These are phyloP conservation scores for Sequoia sempervirens DNA, from an alignment of 75 land plant genomes.

Conservation along the genomic window DNA sequence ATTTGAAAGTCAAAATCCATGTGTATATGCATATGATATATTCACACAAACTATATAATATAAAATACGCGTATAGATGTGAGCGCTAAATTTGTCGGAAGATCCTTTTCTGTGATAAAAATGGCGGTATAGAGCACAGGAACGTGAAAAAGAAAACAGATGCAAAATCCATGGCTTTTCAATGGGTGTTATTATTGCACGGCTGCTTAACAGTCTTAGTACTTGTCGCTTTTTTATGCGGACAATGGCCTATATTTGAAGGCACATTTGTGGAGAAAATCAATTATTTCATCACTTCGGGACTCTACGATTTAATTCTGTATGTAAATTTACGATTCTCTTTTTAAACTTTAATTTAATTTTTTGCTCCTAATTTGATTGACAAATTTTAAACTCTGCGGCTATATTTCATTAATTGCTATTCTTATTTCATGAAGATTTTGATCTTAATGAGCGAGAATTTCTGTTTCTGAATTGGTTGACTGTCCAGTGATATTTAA, in stretches of 20 bases:
- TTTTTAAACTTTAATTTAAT: neutral
- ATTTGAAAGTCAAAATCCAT: neutral
- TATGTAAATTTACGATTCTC: conserved; percentile 12
- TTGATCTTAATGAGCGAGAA: neutral
- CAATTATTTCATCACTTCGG: conserved; percentile 70
- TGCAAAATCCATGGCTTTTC: conserved; percentile 35
- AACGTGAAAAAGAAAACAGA: neutral
- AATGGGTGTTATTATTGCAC: conserved; percentile 69
- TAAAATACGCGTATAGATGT: neutral
- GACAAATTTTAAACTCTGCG: neutral
- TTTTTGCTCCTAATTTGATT: neutral
- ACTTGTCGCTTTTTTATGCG: conserved; percentile 76
- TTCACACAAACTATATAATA: neutral
- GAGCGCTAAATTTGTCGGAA: neutral
- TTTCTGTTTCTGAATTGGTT: neutral
- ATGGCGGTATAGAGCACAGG: neutral
- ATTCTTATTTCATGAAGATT: neutral
- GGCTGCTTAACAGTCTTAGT: conserved; percentile 49
- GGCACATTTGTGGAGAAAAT: conserved; percentile 62
- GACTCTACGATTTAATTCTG: conserved; percentile 68
- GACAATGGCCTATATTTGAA: conserved; percentile 87
- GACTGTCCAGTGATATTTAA: neutral
- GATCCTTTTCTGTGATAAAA: neutral
- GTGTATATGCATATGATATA: neutral
- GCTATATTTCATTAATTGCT: neutral